Percentiles rank a stretch among this genome's conserved stretches.
phyloP scores from a whole-genome alignment of 495 filamentous ascomycete genomes.

The Penicillium roqueforti region DNA sequence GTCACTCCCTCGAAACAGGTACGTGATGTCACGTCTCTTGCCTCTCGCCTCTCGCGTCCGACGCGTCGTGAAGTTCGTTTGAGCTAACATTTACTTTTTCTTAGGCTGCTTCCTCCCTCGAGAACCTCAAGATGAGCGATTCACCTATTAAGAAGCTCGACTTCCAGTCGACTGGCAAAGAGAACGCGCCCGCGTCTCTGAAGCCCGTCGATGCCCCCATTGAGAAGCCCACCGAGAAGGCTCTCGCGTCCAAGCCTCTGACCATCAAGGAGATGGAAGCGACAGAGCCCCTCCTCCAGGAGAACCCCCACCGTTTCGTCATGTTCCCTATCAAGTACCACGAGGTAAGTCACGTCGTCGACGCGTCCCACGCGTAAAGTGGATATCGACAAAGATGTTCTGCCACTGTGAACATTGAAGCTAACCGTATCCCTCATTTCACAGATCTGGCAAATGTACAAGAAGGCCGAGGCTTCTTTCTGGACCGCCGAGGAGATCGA shows the following conservation, averaged over 20 bases:
- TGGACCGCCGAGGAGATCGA: constrained; percentile 99
- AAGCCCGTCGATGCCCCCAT: constrained; percentile 41
- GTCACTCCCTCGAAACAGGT: constrained; percentile 89
- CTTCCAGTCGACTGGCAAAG: constrained; percentile 70
- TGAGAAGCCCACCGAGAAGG: constrained; percentile 51
- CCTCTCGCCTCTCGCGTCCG: constrained; percentile 33
- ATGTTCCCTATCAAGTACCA: constrained; percentile 99
- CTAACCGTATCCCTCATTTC: constrained; percentile 12
- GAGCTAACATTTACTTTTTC: constrained; percentile 23
- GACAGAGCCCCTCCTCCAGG: constrained; percentile 86
- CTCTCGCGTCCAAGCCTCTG: constrained; percentile 43
- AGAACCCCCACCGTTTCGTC: constrained; percentile 95
- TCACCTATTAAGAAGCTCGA: constrained; percentile 86
- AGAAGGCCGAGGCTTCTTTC: constrained; percentile 99
- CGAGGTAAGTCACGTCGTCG: constrained; percentile 68
- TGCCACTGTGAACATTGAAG: constrained; percentile 19
- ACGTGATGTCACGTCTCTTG: constrained; percentile 41
- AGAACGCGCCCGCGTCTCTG: constrained; percentile 66
- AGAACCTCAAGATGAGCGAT: constrained; percentile 84
- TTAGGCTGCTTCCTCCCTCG: constrained; percentile 79
- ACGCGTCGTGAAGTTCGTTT: constrained; percentile 31
- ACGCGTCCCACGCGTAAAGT: constrained; percentile 70
- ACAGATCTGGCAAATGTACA: constrained; percentile 99
- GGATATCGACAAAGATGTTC: constrained; percentile 16
- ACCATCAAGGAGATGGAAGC: constrained; percentile 68